Evolutionary conservation across 805 yeast species (phyloP).

Genomic region (Zygosaccharomyces gambellarensis): DNA sequence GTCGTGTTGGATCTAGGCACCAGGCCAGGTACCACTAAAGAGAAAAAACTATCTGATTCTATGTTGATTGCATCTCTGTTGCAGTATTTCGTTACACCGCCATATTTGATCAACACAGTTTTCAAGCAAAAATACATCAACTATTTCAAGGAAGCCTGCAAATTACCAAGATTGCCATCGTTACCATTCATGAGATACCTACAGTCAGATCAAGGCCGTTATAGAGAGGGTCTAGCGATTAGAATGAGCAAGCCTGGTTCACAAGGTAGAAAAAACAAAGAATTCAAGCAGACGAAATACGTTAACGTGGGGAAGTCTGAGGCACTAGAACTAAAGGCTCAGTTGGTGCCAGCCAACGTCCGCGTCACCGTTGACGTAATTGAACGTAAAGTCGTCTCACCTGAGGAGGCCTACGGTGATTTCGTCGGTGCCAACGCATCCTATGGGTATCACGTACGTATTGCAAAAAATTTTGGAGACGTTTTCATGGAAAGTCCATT

Average conservation of each 20-base stretch:
- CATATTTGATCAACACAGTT: slow-evolving; percentile 62
- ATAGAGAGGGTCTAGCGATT: slow-evolving; percentile 57
- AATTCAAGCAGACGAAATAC: slow-evolving; percentile 58
- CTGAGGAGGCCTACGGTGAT: slow-evolving; percentile 62
- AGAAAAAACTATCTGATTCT: slow-evolving; percentile 35
- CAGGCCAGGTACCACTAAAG: slow-evolving; percentile 13
- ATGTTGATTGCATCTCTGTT: slow-evolving; percentile 61
- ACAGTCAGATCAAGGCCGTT: slow-evolving; percentile 39
- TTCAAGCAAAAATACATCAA: slow-evolving; percentile 46
- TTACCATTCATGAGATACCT: slow-evolving; percentile 63
- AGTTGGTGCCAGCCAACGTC: slow-evolving; percentile 68
- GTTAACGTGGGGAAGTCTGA: slow-evolving; percentile 69
- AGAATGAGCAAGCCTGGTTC: slow-evolving; percentile 37
- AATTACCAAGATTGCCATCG: slow-evolving; percentile 65
- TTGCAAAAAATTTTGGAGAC: slow-evolving; percentile 54
- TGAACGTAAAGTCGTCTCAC: slow-evolving; percentile 60
- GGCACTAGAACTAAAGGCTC: slow-evolving; percentile 52
- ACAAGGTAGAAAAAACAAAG: slow-evolving; percentile 37
- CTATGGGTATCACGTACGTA: slow-evolving; percentile 71
- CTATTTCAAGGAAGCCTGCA: slow-evolving; percentile 58
- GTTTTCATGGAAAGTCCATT: slow-evolving; percentile 67
- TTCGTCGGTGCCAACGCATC: slow-evolving; percentile 53
- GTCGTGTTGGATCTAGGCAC: slow-evolving; percentile 54
- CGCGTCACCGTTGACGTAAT: slow-evolving; percentile 75
- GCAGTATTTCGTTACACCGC: slow-evolving; percentile 82